Evolutionary conservation across 495 filamentous ascomycete species (phyloP).

Genomic region (Penicillium longicatenatum): DNA sequence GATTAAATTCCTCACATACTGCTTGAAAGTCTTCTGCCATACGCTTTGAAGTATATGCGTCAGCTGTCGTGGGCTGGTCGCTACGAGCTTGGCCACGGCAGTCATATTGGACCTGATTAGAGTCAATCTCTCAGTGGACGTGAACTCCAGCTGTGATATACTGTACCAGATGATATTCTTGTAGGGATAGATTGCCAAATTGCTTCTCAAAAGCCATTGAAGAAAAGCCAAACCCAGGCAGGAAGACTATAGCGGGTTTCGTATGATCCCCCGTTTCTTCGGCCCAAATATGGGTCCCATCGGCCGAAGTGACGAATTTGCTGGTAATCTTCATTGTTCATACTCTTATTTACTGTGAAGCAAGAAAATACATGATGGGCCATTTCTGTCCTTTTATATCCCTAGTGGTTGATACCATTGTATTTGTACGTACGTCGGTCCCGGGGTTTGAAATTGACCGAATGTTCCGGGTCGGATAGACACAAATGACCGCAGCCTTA

Average conservation of each 20-base stretch:
- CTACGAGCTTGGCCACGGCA: slow-evolving; percentile 1
- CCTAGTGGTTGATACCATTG: neutral
- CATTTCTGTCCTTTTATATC: neutral
- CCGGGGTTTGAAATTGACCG: neutral
- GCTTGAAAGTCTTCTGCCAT: slow-evolving; percentile 6
- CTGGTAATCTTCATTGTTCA: neutral
- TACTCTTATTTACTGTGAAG: neutral
- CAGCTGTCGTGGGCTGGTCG: neutral
- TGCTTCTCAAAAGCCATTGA: slow-evolving; percentile 4
- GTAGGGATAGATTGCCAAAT: neutral
- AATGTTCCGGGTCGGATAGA: neutral
- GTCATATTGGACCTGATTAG: slow-evolving; percentile 1
- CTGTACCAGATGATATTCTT: neutral
- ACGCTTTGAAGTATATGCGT: neutral
- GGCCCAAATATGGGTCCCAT: neutral
- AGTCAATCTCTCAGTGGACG: neutral
- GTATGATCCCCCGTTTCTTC: neutral
- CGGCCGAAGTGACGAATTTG: neutral
- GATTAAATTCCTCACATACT: neutral
- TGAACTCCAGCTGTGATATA: too few relatives aligned
- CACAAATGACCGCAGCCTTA: neutral
- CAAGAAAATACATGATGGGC: neutral
- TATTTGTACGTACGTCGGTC: neutral
- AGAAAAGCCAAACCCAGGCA: neutral
- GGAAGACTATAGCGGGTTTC: neutral